These are phyloP conservation scores for Globisporangium parvum DNA, from an alignment of 352 stramenopile species.

Conservation along the genomic window DNA sequence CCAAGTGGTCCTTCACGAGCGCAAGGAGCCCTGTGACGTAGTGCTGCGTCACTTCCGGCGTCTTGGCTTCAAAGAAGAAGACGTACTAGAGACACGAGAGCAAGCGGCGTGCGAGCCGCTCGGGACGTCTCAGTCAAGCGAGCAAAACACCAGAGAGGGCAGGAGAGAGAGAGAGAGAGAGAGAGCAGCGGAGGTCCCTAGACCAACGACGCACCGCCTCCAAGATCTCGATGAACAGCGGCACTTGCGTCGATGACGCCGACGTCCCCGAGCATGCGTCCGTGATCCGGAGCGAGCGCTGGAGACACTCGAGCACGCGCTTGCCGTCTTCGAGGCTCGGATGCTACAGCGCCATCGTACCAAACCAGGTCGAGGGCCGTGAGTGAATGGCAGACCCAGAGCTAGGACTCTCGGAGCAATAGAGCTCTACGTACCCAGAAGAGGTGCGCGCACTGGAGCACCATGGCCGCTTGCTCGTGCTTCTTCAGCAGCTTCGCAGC, in stretches of 20 bases:
- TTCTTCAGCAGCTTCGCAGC: conserved; percentile 96
- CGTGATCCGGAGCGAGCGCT: conserved; percentile 94
- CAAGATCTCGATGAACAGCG: conserved; percentile 96
- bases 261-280: conserved; percentile 78
- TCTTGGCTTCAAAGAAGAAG: conserved; percentile 92
- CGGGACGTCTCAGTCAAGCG: too few relatives aligned
- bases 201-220: conserved; percentile 54
- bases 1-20: conserved; percentile 91
- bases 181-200: background rate
- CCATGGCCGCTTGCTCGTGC: conserved; percentile 93
- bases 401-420: background rate
- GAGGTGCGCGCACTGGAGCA: conserved; percentile 92
- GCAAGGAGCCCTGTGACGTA: conserved; percentile 76
- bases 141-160: background rate
- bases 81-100: conserved; percentile 55
- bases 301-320: conserved; percentile 95
- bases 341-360: conserved; percentile 28
- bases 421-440: conserved; percentile 83
- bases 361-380: background rate
- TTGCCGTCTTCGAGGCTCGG: conserved; percentile 88
- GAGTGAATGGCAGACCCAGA: background rate
- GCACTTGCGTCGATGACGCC: conserved; percentile 80
- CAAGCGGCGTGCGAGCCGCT: too few relatives aligned
- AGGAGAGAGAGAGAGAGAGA: background rate
- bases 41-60: conserved; percentile 57